Base-by-base conservation (phyloP, 2,329 filamentous ascomycete species). In the Scedosporium apiospermum region DNA sequence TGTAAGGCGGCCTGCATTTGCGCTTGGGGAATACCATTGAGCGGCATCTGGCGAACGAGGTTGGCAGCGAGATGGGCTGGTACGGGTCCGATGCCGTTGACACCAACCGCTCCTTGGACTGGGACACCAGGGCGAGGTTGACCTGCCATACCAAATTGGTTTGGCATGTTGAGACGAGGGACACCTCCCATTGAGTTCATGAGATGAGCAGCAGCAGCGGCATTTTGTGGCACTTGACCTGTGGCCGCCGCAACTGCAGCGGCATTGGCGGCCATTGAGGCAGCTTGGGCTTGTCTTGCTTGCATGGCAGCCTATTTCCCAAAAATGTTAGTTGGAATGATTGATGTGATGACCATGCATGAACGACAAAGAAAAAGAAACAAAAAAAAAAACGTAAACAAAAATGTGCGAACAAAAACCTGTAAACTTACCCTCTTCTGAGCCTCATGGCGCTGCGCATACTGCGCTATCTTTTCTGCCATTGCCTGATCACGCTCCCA, bases 401-500 rank as follows among this genome's bases (percentile, higher is more conserved):
- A 14, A 57, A 57, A 57, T 7, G 4, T 21, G 14, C 2, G 18
- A 30, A 38, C 6, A 18, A 58, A 14, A 38, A 38, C 34, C 6
- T 38, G 27, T 58, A n/a, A 18, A 75, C 80, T 72, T 79, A 84
- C 83, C 74, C 82, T 78, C 71, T 83, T 76, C 65, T 81, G 77
- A 65, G 76, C 74, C 68, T 89, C 81, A 71, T 89, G 86, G 63
- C 88, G 83, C 66, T 81, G 79, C 61, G 79, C 76, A 66, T 78
- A 79, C 65, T 81, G 77, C 60, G 79, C 77, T 77, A 87, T 80
- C 69, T 82, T 81, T 71, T 88, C 84, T 21, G 81, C 81, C 63
- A 88, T 70, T 66, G 82, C 80, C 70, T 93, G 81, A 68, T 98
- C 93, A 55, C 91, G 86, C 71, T 98, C 93, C 76, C 89, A 88